Evolutionary conservation across 495 filamentous ascomycete genomes (phyloP).

Genomic region (Pyrenopolyporus hunteri): DNA sequence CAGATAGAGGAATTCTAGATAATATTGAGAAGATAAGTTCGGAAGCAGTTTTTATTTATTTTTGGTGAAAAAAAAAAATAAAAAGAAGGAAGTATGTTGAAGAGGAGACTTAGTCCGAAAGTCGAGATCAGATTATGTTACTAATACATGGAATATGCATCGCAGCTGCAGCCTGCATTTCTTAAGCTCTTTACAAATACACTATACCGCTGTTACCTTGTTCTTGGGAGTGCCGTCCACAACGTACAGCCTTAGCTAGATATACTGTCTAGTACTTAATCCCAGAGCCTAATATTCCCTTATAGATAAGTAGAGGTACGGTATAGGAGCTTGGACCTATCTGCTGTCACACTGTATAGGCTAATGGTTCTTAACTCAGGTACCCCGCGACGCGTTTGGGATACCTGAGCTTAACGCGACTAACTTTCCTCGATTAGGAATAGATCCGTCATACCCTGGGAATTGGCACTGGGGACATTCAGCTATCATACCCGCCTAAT

Average conservation of each 20-base stretch:
- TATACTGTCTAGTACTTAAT: background rate
- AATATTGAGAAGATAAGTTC: background rate
- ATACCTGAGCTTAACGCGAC: constrained; percentile 31
- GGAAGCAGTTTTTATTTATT: too few relatives aligned
- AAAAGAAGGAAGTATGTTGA: background rate
- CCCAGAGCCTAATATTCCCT: too few relatives aligned
- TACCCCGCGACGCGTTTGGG: constrained; percentile 25
- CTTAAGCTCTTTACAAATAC: background rate
- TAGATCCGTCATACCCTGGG: background rate
- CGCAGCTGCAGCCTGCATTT: constrained; percentile 6
- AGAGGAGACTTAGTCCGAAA: too few relatives aligned
- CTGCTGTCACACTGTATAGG: constrained; percentile 4
- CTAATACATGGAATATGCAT: background rate
- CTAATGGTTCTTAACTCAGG: too few relatives aligned
- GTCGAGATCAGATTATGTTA: too few relatives aligned
- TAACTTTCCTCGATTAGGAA: background rate
- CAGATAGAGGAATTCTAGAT: background rate
- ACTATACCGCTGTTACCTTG: too few relatives aligned
- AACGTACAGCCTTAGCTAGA: background rate
- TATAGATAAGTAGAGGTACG: too few relatives aligned
- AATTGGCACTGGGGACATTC: too few relatives aligned
- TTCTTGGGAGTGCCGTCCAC: background rate
- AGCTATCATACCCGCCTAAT: too few relatives aligned
- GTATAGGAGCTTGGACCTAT: background rate
- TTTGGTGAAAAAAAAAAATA: background rate